Base-by-base conservation (phyloP, 768 basidiomycete species). In the Tephrocybe sp. region DNA sequence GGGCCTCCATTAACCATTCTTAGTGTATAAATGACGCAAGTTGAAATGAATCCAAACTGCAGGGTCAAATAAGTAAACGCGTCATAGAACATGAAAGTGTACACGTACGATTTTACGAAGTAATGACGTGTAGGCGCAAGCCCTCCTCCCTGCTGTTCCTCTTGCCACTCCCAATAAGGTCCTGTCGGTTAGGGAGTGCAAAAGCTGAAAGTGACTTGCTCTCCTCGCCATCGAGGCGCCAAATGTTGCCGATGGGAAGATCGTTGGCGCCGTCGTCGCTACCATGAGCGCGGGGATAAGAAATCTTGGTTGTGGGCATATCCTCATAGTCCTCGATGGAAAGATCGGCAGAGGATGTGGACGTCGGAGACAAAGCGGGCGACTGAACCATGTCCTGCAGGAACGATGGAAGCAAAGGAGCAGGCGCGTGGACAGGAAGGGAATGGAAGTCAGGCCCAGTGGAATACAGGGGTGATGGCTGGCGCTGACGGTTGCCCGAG, bases 181-280 rank as follows among this genome's bases (percentile, higher is more conserved):
- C 69, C 50, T 67, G 68, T n/a, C 61, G 68, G 37, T 71, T 69
- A 3, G 78, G 73, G 31, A 82, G 60, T 1, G 78, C 71, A 50
- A 82, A 76, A 2, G 74, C 74, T 35, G 75, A 72, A 5, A 84
- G 64, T 25, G 72, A 75, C 55, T 77, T 78, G 60, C 73, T 81
- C 66, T 90, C 87, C 58, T 87, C 84, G 16, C 84, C 83, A 51
- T 87, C 87, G 32, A 90, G 59, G 44, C 74, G 75, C 87, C 87
- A 90, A 47, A 90, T 90, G 52, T 80, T 87, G 8, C 67, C 68
- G 21, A 76, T 59, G 37, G 72, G 62, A 16, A 69, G 61, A 39
- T 60, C 64, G 19, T 62, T 55, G 8, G 53, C 49, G 28, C 67
- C 61, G 44, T 71, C 62, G 32, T 65, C 66, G 28, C 57, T 57